Evolutionary conservation across 2,329 filamentous ascomycete genomes (phyloP), one percentile per base, ranked within the genome.

Genomic region (Aquanectria penicillioides): DNA sequence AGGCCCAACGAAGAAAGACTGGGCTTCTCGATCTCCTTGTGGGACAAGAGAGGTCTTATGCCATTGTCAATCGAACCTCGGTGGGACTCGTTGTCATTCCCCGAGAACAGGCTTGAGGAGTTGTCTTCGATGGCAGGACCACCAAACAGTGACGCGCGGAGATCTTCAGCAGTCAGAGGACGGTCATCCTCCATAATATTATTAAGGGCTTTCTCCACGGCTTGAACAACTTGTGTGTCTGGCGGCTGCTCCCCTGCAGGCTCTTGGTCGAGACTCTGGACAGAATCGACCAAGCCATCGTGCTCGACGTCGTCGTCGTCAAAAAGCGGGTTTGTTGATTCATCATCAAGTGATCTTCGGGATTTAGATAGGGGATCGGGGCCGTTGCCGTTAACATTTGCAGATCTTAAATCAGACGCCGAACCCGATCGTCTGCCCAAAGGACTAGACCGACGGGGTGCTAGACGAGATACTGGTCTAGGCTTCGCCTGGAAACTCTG

Each of bases 1-100:
- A 99, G 85, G 0, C 95, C 95, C 3, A 99, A 79, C 0, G 95
- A 97, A 10, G 94, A 90, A 63, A 99, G 87, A 71, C 92, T 99
- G 20, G 93, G 94, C 74, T 91, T 97, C 23, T 87, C 84, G 29
- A 71, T 77, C 40, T 85, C 83, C 59, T 83, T 85, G 3, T 73
- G 66, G 47, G 59, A 62, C 18, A 63, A 47, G 11, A 60, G 55
- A 22, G 76, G 66, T 17, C 75, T 76, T 26, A 56, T 20, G 15
- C 76, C 74, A 17, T 72, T 71, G 40, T 94, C 90, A 10, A 89
- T 74, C 1, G 89, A 91, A 51, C 82, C 86, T 61, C 84, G 80
- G 28, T 83, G 80, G 1, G 89, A 90, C 28, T 85, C 82, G 41
- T 83, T 83, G n/a, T 89, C 86, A 34, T 80, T 78, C 2, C 76